These are phyloP conservation scores for Glycyrrhiza uralensis DNA, from an alignment of 306 rosid genomes.

Conservation along the genomic window DNA sequence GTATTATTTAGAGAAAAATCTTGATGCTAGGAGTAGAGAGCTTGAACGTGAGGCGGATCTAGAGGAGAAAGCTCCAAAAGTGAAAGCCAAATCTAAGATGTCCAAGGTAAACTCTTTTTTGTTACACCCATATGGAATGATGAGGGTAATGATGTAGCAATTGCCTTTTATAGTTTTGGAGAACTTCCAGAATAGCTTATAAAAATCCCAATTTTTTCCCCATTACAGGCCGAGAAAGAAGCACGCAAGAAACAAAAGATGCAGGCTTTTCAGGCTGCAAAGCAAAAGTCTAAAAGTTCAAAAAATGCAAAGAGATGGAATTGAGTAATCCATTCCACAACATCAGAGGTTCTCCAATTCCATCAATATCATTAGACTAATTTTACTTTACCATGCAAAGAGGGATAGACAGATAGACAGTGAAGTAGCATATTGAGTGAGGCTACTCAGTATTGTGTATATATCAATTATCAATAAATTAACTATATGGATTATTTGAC, in stretches of 20 bases:
- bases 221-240: constrained; percentile 75
- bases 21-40: constrained; percentile 72
- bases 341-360: background rate
- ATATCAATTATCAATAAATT: constrained; percentile 31
- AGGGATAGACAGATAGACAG: constrained; percentile 16
- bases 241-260: constrained; percentile 78
- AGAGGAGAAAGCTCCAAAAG: constrained; percentile 80
- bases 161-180: background rate
- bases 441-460: constrained; percentile 43
- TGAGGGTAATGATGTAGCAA: background rate
- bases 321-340: constrained; percentile 22
- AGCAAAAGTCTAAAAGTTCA: constrained; percentile 67
- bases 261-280: constrained; percentile 85
- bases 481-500: constrained; percentile 13
- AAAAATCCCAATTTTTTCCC: background rate
- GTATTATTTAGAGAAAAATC: constrained; percentile 86
- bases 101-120: constrained; percentile 55
- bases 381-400: constrained; percentile 17
- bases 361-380: background rate
- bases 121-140: background rate
- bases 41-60: constrained; percentile 82
- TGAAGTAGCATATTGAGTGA: constrained; percentile 32
- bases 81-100: constrained; percentile 93
- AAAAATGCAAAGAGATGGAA: constrained; percentile 89
- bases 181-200: background rate